phyloP scores from a whole-genome alignment of 2,329 filamentous ascomycete species.

The Ophiostoma quercus region DNA sequence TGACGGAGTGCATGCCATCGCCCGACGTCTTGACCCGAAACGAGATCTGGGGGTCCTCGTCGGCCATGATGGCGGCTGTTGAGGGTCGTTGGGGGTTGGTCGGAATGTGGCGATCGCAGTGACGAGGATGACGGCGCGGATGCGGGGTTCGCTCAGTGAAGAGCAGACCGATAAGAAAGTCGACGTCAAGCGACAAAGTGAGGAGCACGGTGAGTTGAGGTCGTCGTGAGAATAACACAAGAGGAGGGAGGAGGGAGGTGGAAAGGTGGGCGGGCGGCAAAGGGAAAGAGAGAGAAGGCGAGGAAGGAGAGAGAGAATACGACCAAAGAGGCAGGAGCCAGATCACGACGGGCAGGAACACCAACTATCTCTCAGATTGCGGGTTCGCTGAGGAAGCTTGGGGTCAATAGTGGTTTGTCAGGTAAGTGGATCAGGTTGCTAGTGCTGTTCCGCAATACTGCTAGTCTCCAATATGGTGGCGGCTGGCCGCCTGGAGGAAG shows the following conservation, averaged over 20 bases:
- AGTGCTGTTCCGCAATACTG: background rate
- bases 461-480: background rate
- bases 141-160: background rate
- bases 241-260: background rate
- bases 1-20: conserved; percentile 70
- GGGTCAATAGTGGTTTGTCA: conserved; percentile 7
- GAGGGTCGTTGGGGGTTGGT: background rate
- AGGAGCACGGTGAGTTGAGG: background rate
- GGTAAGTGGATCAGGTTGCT: background rate
- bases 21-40: conserved; percentile 98
- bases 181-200: background rate
- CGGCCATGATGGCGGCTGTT: conserved; percentile 50
- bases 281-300: background rate
- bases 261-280: background rate
- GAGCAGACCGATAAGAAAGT: conserved; percentile 3
- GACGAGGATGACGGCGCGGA: background rate
- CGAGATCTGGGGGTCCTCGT: conserved; percentile 73
- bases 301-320: background rate
- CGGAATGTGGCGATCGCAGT: background rate
- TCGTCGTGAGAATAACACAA: background rate
- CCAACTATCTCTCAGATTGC: background rate
- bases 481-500: background rate
- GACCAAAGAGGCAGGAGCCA: conserved; percentile 4
- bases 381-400: background rate
- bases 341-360: conserved; percentile 7